Base-by-base conservation (phyloP, 495 filamentous ascomycete species). In the Penicillium riverlandense region DNA sequence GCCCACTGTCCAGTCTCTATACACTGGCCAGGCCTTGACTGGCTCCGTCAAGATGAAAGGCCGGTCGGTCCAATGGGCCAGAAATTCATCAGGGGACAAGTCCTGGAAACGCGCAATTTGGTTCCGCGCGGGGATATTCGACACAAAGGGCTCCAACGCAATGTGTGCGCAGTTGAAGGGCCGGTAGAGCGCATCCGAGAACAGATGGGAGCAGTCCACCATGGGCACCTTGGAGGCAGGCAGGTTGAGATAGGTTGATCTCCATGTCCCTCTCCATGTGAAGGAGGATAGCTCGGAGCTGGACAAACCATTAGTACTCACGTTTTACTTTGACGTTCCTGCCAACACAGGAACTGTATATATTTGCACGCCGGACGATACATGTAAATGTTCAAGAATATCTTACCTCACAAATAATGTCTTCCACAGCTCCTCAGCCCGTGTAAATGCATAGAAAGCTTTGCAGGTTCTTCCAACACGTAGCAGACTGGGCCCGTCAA, bases 381-480 rank as follows among this genome's bases (percentile, higher is more conserved):
- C 4, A 22, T 22, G 22, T 22, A 22, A 22, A 4, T 22, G 7
- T 9, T 12, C 32, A 6, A 29, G 41, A 32, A 31, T 30, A 54
- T 76, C 88, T 77, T 84, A 98, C 92, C 80, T 74, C 49, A 95
- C 72, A 53, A 90, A 94, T 8, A 95, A 63, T 14, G 79, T 58
- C 66, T 92, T 92, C 92, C 92, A 98, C 22, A 97, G 61, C 47
- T 98, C 92, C 46, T 97, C 92, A 29, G 77, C 77, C 33, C 84
- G 72, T 35, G 84, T 84, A 60, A 90, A 92, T 7, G 90, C 92
- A 71, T 90, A 94, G 11, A 96, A 72, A 29, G 87, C 86, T 61
- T 84, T 89, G 69, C 92, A 96, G 5, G 91, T 86, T 38, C 76
- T 75, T n/a, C 89, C 88, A 16, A 96, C 59, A 5, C 69, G 59